phyloP scores from a whole-genome alignment of 2,329 filamentous ascomycete species.

The Bretziella fagacearum region DNA sequence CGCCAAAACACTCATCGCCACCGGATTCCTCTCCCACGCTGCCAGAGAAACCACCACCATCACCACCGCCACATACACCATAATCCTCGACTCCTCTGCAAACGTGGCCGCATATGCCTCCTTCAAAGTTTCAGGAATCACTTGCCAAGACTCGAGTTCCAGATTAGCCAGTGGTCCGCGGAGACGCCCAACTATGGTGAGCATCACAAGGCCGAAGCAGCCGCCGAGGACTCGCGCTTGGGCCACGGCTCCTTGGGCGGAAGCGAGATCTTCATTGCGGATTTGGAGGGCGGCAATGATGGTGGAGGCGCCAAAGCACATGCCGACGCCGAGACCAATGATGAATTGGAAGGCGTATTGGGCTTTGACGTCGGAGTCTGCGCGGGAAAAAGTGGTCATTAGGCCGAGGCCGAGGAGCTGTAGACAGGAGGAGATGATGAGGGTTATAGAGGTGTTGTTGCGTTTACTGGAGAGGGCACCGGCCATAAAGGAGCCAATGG shows the following conservation, averaged over 20 bases:
- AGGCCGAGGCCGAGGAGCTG: constrained; percentile 36
- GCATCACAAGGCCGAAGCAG: constrained; percentile 39
- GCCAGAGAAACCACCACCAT: constrained; percentile 30
- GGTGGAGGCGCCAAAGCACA: constrained; percentile 39
- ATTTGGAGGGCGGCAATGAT: constrained; percentile 38
- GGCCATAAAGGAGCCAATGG: constrained; percentile 38
- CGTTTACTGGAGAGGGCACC: constrained; percentile 35
- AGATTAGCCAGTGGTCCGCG: constrained; percentile 25
- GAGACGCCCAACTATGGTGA: constrained; percentile 40
- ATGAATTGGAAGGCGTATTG: constrained; percentile 39
- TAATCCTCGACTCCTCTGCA: constrained; percentile 28
- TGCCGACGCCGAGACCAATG: constrained; percentile 41
- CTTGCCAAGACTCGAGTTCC: constrained; percentile 26
- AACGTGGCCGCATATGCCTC: constrained; percentile 31
- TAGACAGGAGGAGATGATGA: constrained; percentile 32
- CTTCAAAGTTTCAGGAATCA: constrained; percentile 23
- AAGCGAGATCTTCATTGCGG: constrained; percentile 34
- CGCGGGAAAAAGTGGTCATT: constrained; percentile 28
- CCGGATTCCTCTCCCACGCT: constrained; percentile 28
- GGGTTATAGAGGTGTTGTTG: constrained; percentile 36
- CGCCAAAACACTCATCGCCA: constrained; percentile 21
- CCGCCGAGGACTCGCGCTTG: constrained; percentile 44
- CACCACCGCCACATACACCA: constrained; percentile 27
- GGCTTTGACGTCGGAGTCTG: constrained; percentile 22
- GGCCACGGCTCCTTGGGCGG: constrained; percentile 41